These are phyloP conservation scores for Alternaria infectoria DNA, from an alignment of 2,329 filamentous ascomycete genomes.

Conservation along the genomic window DNA sequence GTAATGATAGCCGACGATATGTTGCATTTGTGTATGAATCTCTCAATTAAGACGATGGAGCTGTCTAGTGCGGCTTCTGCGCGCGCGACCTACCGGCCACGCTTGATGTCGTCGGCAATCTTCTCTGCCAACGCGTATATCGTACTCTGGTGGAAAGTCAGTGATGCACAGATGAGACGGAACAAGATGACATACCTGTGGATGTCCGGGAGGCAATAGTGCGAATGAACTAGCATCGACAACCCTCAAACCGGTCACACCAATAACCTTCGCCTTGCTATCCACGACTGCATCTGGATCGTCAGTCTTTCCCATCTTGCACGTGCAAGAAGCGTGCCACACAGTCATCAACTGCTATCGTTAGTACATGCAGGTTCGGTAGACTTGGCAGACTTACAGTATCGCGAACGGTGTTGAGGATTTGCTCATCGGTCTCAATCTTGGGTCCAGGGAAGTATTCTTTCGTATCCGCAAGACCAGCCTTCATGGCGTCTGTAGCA, in stretches of 20 bases:
- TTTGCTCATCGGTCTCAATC: constrained; percentile 33
- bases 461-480: neutral
- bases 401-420: constrained; percentile 25
- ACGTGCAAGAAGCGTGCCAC: constrained; percentile 37
- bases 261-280: constrained; percentile 41
- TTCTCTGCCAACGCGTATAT: constrained; percentile 39
- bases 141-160: constrained; percentile 4
- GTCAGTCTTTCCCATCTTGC: constrained; percentile 35
- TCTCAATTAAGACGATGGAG: neutral
- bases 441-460: constrained; percentile 37
- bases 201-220: constrained; percentile 47
- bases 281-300: constrained; percentile 46
- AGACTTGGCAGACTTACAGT: neutral
- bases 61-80: neutral
- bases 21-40: neutral
- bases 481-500: constrained; percentile 23
- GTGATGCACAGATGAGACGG: neutral
- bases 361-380: neutral
- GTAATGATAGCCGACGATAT: neutral
- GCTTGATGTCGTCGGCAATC: constrained; percentile 34
- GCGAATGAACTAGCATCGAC: constrained; percentile 45
- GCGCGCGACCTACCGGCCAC: neutral
- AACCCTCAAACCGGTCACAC: constrained; percentile 41
- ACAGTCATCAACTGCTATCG: constrained; percentile 17
- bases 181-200: constrained; percentile 7